Base-by-base conservation (phyloP, 805 yeast species). In the Ogataea neopini region DNA sequence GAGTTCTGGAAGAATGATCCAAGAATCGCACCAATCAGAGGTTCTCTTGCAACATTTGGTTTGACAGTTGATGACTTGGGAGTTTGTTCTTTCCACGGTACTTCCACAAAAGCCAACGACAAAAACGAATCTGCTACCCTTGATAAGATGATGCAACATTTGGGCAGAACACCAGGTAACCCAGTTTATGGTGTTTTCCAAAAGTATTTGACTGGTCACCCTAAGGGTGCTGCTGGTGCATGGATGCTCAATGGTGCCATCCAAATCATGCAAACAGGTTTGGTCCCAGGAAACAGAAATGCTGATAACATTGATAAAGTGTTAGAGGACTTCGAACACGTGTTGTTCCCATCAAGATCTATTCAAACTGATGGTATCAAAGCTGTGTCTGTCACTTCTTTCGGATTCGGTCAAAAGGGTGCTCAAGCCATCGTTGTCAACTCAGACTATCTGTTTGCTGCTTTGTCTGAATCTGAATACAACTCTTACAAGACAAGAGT, bases 171-270 rank as follows among this genome's bases (percentile, higher is more conserved):
- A 48, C 90, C 88, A 75, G 99, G 99, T 75, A 95, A 94, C 75
- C 96, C 99, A 54, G 91, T 95, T 42, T 78, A 86, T 60, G 97
- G 98, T 81, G 95, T 94, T 47, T 92, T 95, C 96, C 99, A 94
- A 75, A 94, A 94, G 74, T 94, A 80, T 83, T 81, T 94, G 66
- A 94, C 99, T 62, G 99, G 99, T 74, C 99, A 94, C 78, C 99
- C 99, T 63, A 94, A 94, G 87, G 99, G 99, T 81, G 99, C 99
- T 62, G 99, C 99, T 49, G 99, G 97, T 80, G 98, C 99, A 49
- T 94, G 99, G 99, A 94, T 94, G 99, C 75, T 94, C 80, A 95
- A 94, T 72, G 99, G 99, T 73, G 96, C 89, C 48, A 75, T 94
- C 59, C 99, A 94, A 77, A 84, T 91, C 59, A 77, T 94, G 69